Conservation (phyloP, 352 stramenopile species). For the Globisporangium uncinulatum region DNA sequence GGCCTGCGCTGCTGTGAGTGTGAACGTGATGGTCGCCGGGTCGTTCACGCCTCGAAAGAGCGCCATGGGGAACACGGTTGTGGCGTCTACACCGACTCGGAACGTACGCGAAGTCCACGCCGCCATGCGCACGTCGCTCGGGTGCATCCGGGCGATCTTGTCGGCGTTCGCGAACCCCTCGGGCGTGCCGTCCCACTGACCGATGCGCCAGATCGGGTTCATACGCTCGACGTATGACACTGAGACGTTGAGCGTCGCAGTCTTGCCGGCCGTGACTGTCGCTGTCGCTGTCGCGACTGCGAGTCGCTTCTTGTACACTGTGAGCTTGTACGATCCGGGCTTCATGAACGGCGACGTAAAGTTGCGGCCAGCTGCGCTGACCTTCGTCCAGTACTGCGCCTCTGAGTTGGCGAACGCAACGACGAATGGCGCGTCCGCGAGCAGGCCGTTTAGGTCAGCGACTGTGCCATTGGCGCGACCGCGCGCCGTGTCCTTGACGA, state of each 20-base stretch:
- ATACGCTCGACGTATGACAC: conserved; percentile 21
- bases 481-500: conserved; percentile 26
- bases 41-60: conserved; percentile 45
- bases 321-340: conserved; percentile 39
- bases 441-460: conserved; percentile 20
- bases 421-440: conserved; percentile 22
- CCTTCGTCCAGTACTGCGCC: conserved; percentile 39
- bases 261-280: conserved; percentile 16
- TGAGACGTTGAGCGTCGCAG: conserved; percentile 11
- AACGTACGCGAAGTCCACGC: conserved; percentile 23
- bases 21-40: conserved; percentile 28
- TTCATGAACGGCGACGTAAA: conserved; percentile 45
- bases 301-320: conserved; percentile 53
- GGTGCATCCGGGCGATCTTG: conserved; percentile 53
- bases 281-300: conserved; percentile 27
- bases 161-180: conserved; percentile 43
- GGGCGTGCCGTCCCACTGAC: conserved; percentile 43
- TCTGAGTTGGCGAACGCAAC: conserved; percentile 27
- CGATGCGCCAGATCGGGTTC: conserved; percentile 39
- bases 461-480: conserved; percentile 30
- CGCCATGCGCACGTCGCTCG: conserved; percentile 35
- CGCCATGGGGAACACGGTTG: conserved; percentile 32
- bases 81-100: conserved; percentile 12
- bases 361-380: conserved; percentile 9
- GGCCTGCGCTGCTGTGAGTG: conserved; percentile 21